phyloP scores from a whole-genome alignment of 2,329 filamentous ascomycete species.

The Leptographium lundbergii region DNA sequence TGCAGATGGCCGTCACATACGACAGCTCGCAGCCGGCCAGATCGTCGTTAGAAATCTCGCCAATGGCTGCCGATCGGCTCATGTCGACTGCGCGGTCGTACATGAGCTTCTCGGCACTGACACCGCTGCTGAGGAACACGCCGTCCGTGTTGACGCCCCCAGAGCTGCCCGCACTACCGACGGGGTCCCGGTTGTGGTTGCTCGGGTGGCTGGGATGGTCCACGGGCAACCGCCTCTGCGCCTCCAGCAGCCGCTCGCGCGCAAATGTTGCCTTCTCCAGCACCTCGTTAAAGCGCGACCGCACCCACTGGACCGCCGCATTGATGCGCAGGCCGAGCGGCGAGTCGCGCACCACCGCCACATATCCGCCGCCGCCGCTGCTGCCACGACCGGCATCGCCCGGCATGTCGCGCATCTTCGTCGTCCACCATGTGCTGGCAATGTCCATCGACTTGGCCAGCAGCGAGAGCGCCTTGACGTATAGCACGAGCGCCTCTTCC shows the following conservation, averaged over 20 bases:
- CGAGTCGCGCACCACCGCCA: slow-evolving; percentile 29
- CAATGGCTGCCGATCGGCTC: slow-evolving; percentile 87
- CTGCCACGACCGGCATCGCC: slow-evolving; percentile 13
- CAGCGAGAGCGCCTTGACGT: slow-evolving; percentile 84
- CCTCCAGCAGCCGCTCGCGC: slow-evolving; percentile 74
- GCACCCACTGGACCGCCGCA: slow-evolving; percentile 89
- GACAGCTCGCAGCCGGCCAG: slow-evolving; percentile 79
- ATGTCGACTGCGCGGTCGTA: slow-evolving; percentile 96
- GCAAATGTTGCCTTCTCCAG: slow-evolving; percentile 93
- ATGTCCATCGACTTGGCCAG: slow-evolving; percentile 93
- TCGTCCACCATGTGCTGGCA: slow-evolving; percentile 81
- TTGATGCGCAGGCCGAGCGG: slow-evolving; percentile 63
- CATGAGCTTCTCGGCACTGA: slow-evolving; percentile 95
- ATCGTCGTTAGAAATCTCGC: slow-evolving; percentile 88
- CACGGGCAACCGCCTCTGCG: slow-evolving; percentile 68
- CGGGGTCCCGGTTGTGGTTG: slow-evolving; percentile 39
- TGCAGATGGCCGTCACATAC: slow-evolving; percentile 83
- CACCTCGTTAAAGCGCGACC: slow-evolving; percentile 89
- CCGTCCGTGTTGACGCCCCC: slow-evolving; percentile 51
- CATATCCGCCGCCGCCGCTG: slow-evolving; percentile 16
- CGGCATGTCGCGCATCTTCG: slow-evolving; percentile 53
- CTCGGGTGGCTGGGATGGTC: slow-evolving; percentile 79
- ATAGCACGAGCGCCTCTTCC: slow-evolving; percentile 89
- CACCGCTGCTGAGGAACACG: slow-evolving; percentile 72
- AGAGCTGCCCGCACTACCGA: slow-evolving; percentile 33